These are phyloP conservation scores for Diutina siamensis DNA, from an alignment of 1,139 yeast species.

Conservation along the genomic window DNA sequence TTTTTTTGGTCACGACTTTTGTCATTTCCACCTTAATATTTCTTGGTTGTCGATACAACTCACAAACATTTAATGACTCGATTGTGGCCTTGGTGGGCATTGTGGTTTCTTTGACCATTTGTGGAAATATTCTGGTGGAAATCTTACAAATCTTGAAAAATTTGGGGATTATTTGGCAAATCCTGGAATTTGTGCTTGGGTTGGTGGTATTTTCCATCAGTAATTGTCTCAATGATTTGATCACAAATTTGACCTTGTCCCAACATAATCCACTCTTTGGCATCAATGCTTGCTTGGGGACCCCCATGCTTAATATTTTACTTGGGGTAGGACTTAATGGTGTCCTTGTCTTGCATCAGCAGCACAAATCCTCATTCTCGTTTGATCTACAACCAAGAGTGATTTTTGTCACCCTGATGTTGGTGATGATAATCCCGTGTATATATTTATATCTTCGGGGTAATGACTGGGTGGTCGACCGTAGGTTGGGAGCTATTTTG, in stretches of 20 bases:
- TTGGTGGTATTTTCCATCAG: conserved; percentile 27
- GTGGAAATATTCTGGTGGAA: conserved; percentile 19
- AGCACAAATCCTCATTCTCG: background rate
- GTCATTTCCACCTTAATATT: background rate
- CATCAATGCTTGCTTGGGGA: conserved; percentile 30
- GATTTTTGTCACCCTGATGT: background rate
- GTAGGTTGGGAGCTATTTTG: background rate
- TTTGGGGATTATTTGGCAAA: conserved; percentile 24
- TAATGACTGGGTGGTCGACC: background rate
- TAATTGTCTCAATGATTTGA: conserved; percentile 30
- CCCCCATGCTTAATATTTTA: conserved; percentile 27
- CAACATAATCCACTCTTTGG: conserved; percentile 26
- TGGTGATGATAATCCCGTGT: conserved; percentile 1
- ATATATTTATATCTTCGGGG: background rate
- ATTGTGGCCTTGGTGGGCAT: conserved; percentile 17
- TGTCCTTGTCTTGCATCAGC: conserved; percentile 5
- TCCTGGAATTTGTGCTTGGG: conserved; percentile 32
- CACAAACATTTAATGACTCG: conserved; percentile 7
- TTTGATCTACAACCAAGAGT: background rate
- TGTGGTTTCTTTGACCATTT: conserved; percentile 17
- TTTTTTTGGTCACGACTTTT: background rate
- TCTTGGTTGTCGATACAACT: background rate
- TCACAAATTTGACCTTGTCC: conserved; percentile 29
- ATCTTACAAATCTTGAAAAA: conserved; percentile 25
- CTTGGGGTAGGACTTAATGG: conserved; percentile 33